phyloP scores from a whole-genome alignment of 108 stramenopile genomes.

The Stephanodiscus triporus region DNA sequence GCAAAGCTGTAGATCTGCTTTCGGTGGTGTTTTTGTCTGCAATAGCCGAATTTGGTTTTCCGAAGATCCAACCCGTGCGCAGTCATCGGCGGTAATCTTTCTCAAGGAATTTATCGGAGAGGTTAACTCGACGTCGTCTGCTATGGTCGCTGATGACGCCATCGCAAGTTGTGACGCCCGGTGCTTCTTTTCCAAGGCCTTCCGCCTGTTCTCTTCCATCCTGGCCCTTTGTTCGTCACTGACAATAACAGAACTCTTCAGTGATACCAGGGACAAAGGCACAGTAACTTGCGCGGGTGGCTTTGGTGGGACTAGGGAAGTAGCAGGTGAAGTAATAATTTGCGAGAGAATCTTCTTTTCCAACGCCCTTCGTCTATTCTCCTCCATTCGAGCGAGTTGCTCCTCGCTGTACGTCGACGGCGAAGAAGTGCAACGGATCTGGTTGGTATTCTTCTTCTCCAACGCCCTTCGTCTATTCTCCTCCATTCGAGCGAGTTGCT shows the following conservation, averaged over 20 bases:
- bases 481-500: too few species aligned
- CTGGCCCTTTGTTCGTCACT: slow-evolving; percentile 15
- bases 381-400: too few species aligned
- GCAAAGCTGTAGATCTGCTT: not conserved
- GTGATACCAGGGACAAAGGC: not conserved
- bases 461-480: too few species aligned
- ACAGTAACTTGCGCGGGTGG: not conserved
- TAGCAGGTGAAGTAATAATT: too few species aligned
- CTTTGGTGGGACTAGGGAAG: not conserved
- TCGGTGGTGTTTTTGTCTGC: not conserved
- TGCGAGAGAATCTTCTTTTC: too few species aligned
- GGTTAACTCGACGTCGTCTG: not conserved
- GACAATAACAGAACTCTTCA: not conserved
- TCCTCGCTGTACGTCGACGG: too few species aligned
- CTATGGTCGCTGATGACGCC: not conserved
- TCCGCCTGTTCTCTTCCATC: slow-evolving; percentile 20
- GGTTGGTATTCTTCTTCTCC: too few species aligned
- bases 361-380: too few species aligned
- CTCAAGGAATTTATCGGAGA: not conserved
- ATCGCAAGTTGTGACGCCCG: not conserved
- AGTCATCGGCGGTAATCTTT: not conserved
- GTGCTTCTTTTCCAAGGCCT: slow-evolving; percentile 23
- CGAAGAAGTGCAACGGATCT: too few species aligned
- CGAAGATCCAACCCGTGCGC: not conserved
- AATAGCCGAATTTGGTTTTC: not conserved